phyloP scores from a whole-genome alignment of 495 filamentous ascomycete genomes.

The Aspergillus leporis region DNA sequence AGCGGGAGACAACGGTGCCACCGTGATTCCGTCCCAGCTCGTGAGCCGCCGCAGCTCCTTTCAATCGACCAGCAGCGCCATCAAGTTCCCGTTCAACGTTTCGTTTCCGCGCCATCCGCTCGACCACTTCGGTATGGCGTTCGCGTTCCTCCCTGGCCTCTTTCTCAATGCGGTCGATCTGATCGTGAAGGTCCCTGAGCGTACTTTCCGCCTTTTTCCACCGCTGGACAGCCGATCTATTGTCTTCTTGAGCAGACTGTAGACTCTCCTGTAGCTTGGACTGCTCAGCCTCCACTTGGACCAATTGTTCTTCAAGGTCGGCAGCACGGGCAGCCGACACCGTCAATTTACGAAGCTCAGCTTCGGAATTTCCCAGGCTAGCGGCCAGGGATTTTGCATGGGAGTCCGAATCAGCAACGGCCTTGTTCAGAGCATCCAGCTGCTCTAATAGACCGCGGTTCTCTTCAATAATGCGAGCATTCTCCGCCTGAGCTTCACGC shows the following conservation, averaged over 20 bases:
- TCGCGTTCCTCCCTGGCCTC: slow-evolving; percentile 83
- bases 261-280: slow-evolving; percentile 65
- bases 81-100: slow-evolving; percentile 75
- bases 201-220: slow-evolving; percentile 82
- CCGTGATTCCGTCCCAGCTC: slow-evolving; percentile 54
- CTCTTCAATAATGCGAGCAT: slow-evolving; percentile 73
- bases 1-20: slow-evolving; percentile 78
- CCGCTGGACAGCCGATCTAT: slow-evolving; percentile 71
- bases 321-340: slow-evolving; percentile 70
- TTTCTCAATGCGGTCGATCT: slow-evolving; percentile 84
- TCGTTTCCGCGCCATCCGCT: slow-evolving; percentile 75
- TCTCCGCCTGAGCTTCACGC: slow-evolving; percentile 67
- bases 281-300: slow-evolving; percentile 78
- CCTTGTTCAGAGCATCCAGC: slow-evolving; percentile 76
- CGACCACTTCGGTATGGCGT: slow-evolving; percentile 75
- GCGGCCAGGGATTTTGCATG: slow-evolving; percentile 69
- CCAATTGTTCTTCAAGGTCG: slow-evolving; percentile 75
- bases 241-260: slow-evolving; percentile 64
- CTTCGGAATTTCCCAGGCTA: slow-evolving; percentile 71
- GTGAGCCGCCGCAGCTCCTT: slow-evolving; percentile 71
- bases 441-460: slow-evolving; percentile 77
- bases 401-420: slow-evolving; percentile 72
- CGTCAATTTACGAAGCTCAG: slow-evolving; percentile 72
- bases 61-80: slow-evolving; percentile 72
- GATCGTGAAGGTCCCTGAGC: slow-evolving; percentile 72